phyloP scores from a whole-genome alignment of 192 early-diverging fungal species.

The Thamnidium elegans region DNA sequence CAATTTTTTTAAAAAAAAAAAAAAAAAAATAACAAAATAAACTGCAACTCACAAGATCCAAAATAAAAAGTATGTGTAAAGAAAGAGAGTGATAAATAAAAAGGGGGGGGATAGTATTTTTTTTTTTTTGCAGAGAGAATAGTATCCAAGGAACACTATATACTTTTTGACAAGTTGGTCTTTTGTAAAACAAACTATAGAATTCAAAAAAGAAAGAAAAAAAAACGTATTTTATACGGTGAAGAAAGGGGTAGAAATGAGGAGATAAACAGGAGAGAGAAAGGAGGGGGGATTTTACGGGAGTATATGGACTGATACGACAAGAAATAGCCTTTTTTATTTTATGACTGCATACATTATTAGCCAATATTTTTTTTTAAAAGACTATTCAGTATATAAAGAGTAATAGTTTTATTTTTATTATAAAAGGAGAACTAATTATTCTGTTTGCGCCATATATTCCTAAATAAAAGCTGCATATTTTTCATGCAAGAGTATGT shows the following conservation, averaged over 20 bases:
- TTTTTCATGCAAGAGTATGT: slow-evolving; percentile 2
- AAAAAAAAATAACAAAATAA: slow-evolving; percentile 12
- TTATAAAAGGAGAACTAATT: no score
- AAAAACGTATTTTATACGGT: no score
- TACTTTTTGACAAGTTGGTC: slow-evolving; percentile 1
- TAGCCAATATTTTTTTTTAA: no score
- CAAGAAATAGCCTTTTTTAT: neutral
- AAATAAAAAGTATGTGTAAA: slow-evolving; percentile 3
- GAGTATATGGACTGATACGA: no score
- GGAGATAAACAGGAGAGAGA: neutral
- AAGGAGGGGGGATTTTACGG: no score
- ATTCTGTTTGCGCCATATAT: slow-evolving; percentile 1
- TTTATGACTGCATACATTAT: no score
- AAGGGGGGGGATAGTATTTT: neutral
- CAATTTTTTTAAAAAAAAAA: slow-evolving; percentile 3
- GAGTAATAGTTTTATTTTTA: no score
- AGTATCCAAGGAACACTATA: neutral
- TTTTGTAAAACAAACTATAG: neutral
- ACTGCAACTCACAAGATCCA: neutral
- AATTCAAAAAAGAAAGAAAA: neutral
- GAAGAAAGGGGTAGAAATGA: neutral
- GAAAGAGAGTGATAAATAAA: neutral
- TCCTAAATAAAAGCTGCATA: slow-evolving; percentile 4
- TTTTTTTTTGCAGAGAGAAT: neutral
- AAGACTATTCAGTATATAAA: no score